Evolutionary conservation across 1,284 basidiomycete species (phyloP).

Genomic region (Ustilago bromivora): DNA sequence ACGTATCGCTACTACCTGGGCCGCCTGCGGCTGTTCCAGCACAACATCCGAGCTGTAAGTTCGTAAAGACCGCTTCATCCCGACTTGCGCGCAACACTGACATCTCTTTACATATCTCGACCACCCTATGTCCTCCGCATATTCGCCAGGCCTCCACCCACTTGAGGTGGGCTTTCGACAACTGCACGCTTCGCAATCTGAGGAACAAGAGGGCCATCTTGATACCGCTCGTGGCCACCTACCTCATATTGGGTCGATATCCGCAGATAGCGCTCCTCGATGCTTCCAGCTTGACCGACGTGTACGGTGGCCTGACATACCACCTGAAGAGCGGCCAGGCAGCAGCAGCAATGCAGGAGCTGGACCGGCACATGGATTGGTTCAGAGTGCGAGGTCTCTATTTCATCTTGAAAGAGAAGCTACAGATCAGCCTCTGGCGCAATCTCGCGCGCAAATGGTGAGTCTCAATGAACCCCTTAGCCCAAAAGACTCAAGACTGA

Average conservation of each 20-base stretch:
- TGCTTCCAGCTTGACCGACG: constrained; percentile 57
- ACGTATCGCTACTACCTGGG: constrained; percentile 71
- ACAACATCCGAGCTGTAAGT: constrained; percentile 68
- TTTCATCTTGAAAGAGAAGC: constrained; percentile 70
- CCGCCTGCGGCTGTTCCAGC: constrained; percentile 70
- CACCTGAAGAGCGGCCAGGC: constrained; percentile 67
- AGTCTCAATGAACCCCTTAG: constrained; percentile 17
- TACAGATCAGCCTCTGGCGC: constrained; percentile 71
- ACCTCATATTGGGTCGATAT: constrained; percentile 70
- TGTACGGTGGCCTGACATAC: constrained; percentile 56
- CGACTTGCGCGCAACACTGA: background rate
- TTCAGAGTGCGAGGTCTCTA: constrained; percentile 69
- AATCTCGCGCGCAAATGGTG: constrained; percentile 69
- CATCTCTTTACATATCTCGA: background rate
- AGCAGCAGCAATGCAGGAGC: constrained; percentile 48
- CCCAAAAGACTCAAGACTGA: constrained; percentile 7
- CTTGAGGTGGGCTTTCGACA: constrained; percentile 69
- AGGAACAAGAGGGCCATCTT: constrained; percentile 69
- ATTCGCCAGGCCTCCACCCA: constrained; percentile 64
- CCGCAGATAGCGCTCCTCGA: constrained; percentile 63
- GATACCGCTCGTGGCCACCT: constrained; percentile 69
- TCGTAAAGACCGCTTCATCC: background rate
- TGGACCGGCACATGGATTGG: constrained; percentile 68
- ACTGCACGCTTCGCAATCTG: constrained; percentile 60
- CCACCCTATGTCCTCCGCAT: background rate